Evolutionary conservation across 2,329 filamentous ascomycete species (phyloP).

Genomic region (Triangularia verruculosa): DNA sequence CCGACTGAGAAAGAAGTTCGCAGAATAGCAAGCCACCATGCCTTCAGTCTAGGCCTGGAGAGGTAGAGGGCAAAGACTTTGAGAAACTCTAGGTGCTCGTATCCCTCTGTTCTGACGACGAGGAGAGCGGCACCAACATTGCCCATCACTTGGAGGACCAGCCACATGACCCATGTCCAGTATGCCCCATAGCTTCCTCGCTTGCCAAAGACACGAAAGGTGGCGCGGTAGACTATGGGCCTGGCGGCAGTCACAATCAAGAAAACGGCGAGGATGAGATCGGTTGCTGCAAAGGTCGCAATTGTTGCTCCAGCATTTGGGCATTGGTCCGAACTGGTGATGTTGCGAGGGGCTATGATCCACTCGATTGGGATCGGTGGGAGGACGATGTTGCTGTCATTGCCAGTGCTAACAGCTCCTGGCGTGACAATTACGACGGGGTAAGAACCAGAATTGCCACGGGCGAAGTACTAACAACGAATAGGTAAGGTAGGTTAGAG

Average conservation of each 20-base stretch:
- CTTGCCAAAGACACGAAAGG: not conserved
- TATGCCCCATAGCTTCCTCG: not conserved
- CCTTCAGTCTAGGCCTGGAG: not conserved
- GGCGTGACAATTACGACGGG: not conserved
- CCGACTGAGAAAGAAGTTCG: not conserved
- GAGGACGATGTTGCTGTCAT: not conserved
- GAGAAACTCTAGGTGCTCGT: not conserved
- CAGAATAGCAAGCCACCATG: not conserved
- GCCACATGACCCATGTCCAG: not conserved
- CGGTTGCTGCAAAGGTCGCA: not conserved
- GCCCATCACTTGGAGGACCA: not conserved
- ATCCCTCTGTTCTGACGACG: not conserved
- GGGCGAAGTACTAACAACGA: not conserved
- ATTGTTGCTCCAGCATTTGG: not conserved
- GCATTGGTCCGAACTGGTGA: not conserved
- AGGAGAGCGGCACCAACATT: not conserved
- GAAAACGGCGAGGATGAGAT: not conserved
- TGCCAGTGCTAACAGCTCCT: not conserved
- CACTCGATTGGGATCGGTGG: constrained; percentile 2
- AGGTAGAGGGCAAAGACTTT: constrained; percentile 1
- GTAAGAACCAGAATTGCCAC: not conserved
- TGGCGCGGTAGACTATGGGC: not conserved
- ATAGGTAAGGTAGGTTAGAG: not conserved
- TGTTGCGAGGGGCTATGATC: constrained; percentile 5
- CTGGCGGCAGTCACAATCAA: not conserved